A percentile compares a stretch with the other conserved stretches of the same genome.
phyloP scores from a whole-genome alignment of 2,329 filamentous ascomycete genomes.

The Xylariaceae sp. region DNA sequence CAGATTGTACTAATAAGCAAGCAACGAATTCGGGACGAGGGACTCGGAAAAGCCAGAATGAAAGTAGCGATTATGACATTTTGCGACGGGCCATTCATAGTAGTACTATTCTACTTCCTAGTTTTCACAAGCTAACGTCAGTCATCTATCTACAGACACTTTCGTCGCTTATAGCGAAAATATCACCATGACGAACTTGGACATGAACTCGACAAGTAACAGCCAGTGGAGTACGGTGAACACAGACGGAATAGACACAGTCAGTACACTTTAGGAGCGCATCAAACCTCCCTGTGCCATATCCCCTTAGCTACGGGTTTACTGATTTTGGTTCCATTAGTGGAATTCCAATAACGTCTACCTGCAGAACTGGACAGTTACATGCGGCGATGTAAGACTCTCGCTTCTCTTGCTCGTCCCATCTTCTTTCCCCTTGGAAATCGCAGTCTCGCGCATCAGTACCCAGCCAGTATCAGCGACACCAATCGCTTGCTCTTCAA shows the following conservation, averaged over 20 bases:
- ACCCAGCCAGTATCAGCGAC: too few relatives aligned
- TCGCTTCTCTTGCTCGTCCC: neutral
- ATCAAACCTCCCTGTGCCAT: neutral
- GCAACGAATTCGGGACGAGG: neutral
- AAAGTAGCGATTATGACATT: neutral
- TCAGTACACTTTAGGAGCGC: neutral
- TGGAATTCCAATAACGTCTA: slow-evolving; percentile 57
- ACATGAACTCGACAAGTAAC: slow-evolving; percentile 55
- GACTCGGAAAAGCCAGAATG: neutral
- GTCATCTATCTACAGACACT: slow-evolving; percentile 29
- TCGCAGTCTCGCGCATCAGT: too few relatives aligned
- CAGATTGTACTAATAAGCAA: too few relatives aligned
- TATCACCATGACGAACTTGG: slow-evolving; percentile 59
- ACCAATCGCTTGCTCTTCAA: neutral
- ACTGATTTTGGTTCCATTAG: neutral
- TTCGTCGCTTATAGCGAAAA: slow-evolving; percentile 54
- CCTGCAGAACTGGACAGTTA: slow-evolving; percentile 54
- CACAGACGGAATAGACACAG: slow-evolving; percentile 57
- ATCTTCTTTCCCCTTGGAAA: neutral
- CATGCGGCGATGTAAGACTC: slow-evolving; percentile 47
- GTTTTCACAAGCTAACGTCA: neutral
- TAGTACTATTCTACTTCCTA: neutral
- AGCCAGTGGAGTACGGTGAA: slow-evolving; percentile 55
- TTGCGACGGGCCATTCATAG: neutral
- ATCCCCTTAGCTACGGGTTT: neutral